Evolutionary conservation across 2,329 filamentous ascomycete species (phyloP), one percentile per base, ranked within the genome.

Genomic region (Microdochium bolleyi): DNA sequence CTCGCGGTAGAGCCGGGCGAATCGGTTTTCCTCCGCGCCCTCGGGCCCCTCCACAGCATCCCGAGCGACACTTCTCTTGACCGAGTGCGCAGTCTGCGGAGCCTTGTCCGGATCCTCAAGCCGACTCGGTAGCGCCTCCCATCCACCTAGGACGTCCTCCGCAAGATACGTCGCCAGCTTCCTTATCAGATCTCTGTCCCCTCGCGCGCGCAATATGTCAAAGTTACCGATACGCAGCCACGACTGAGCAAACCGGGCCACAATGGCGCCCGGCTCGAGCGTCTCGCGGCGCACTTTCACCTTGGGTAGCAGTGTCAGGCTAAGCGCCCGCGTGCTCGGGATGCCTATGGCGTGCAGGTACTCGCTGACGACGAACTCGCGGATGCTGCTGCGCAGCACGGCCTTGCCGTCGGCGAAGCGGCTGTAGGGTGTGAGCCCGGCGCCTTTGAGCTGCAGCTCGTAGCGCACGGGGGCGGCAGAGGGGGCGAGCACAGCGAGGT

Each of bases 191-290:
- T 76, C 77, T 21, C 92, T 78, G 60, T 99, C 91, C 30, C 89
- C 88, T 21, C 94, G 79, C 3, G 87, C 85, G 38, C 91, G 83
- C 9, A 92, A 78, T n/a, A 99, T 79, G 62, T 99, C 95, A 64
- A 99, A 99, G 21, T 87, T 97, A n/a, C 94, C 94, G 50, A 99
- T 83, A 24, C 94, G 80, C 48, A 99, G 70, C 94, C 94, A 99
- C 19, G 82, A 87, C 67, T 96, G 84, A 1, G 94, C 94, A 64
- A 96, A 96, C 11, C 94, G 83, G 25, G 89, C 80, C 13, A 99
- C 94, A 55, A 99, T 94, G 10, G 94, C 94, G 14, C 91, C 92
- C 0, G 92, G 91, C 68, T 99, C 94, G 2, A 88, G 70, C 3
- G 80, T 82, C 72, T 99, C 94, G 53, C 94, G 80, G 32, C 84